Conservation (phyloP, 306 rosid species). For the Oemleria cerasiformis region DNA sequence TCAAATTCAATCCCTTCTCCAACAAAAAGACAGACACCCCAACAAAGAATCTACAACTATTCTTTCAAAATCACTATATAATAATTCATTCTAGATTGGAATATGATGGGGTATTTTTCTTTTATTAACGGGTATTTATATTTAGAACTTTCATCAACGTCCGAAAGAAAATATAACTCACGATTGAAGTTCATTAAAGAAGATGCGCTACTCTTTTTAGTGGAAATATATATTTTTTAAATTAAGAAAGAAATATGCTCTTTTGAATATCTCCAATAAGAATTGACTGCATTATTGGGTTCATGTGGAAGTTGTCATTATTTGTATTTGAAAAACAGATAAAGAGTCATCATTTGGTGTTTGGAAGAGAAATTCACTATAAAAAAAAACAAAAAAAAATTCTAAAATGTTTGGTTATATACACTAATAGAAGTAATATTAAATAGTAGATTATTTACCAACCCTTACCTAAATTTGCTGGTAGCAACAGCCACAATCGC, state of each 20-base stretch:
- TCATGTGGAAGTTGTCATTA: conserved; percentile 1
- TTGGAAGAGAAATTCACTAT: neutral
- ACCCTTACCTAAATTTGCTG: conserved; percentile 2
- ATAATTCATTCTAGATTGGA: neutral
- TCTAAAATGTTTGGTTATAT: neutral
- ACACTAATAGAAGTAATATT: neutral
- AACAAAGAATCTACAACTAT: conserved; percentile 23
- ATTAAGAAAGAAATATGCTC: neutral
- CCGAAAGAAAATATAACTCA: no score
- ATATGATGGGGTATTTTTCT: no score
- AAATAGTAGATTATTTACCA: neutral
- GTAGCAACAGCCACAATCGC: conserved; percentile 13
- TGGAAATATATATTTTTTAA: neutral
- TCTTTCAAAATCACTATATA: neutral
- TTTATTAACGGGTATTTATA: no score
- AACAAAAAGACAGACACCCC: conserved; percentile 41
- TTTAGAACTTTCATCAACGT: no score
- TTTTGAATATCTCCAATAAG: neutral
- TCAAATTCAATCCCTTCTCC: conserved; percentile 22
- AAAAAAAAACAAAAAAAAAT: no score
- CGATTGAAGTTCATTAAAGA: no score
- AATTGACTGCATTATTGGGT: neutral
- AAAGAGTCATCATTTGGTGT: neutral
- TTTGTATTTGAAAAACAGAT: neutral
- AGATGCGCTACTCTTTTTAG: no score